Base-by-base conservation (phyloP, 2,329 filamentous ascomycete genomes). In the Aquanectria penicillioides region DNA sequence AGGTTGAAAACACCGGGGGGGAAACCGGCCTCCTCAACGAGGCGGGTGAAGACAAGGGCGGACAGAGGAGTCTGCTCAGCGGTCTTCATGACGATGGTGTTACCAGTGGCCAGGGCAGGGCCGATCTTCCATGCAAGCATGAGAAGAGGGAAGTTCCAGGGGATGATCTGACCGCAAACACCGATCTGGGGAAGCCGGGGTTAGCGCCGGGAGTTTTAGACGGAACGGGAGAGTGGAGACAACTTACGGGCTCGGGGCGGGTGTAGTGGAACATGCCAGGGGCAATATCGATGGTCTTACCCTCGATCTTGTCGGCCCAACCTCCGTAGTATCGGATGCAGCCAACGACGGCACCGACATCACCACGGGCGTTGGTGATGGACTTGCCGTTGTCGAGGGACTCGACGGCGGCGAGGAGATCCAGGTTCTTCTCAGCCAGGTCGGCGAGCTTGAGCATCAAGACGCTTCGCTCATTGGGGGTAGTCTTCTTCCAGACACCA, bases 221-320 rank as follows among this genome's bases (percentile, higher is more conserved):
- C 22, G 6, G 11, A 13, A 12, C 10, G 43, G 38, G 33, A 9
- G 47, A 34, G 23, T 33, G 13, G n/a, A 17, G 18, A 28, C 13
- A 17, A 77, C 83, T 69, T 74, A 86, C 81, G 9, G 93, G 91
- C 83, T 97, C 92, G 67, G 87, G 86, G 71, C 72, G 73, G 64
- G 91, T 93, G 81, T 95, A 96, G 81, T 92, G 89, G 81, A 96
- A 93, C 77, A 89, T 92, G 66, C 91, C 89, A 57, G 86, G 85
- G 71, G 85, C 81, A 68, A 92, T 91, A 71, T 96, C 91, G 65
- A 95, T 88, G 55, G 93, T 92, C 83, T 94, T 93, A 77, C 93
- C 93, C 77, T 89, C 84, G 66, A 95, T 89, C 88, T 97, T 97
- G 83, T 97, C 93, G 71, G 93, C 91, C 89, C 90, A 97, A 62